A percentile compares a stretch with the other conserved stretches of the same genome.
These are phyloP conservation scores for Durusdinium trenchii DNA, from an alignment of 73 alveolate species.

Conservation along the genomic window DNA sequence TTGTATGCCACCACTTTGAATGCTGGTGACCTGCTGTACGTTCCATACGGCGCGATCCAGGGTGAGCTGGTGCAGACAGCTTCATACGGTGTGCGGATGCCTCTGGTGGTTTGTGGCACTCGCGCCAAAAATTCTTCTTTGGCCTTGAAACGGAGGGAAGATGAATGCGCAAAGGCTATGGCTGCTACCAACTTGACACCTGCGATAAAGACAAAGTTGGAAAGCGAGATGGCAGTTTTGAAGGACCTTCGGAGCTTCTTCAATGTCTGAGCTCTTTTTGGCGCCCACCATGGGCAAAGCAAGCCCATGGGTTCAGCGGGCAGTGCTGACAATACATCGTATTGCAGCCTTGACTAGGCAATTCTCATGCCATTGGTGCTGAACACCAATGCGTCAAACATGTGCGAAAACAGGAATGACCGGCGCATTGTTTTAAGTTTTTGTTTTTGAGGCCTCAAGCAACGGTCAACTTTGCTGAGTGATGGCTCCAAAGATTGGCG, in stretches of 20 bases:
- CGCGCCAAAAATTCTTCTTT: not conserved
- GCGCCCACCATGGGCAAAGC: not conserved
- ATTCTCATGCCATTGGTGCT: not conserved
- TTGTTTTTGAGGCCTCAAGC: not conserved
- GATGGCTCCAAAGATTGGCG: not conserved
- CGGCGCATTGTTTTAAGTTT: not conserved
- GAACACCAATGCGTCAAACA: not conserved
- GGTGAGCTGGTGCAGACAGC: not conserved
- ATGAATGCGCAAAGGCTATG: not conserved
- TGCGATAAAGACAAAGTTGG: not conserved
- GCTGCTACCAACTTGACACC: not conserved
- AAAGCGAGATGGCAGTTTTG: not conserved
- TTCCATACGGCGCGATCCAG: not conserved
- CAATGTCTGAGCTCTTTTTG: not conserved
- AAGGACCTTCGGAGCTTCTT: not conserved
- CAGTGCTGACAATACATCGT: not conserved
- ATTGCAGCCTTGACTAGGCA: not conserved
- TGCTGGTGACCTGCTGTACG: constrained; percentile 5
- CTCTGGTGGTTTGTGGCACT: not conserved
- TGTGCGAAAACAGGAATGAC: not conserved
- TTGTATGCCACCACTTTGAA: not conserved
- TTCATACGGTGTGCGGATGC: not conserved
- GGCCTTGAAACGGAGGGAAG: not conserved
- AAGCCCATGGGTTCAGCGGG: not conserved
- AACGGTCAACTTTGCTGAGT: not conserved